A percentile compares a stretch with the other conserved stretches of the same genome.
Evolutionary conservation across 2,329 filamentous ascomycete genomes (phyloP).

Genomic region (Pseudocercospora musae): DNA sequence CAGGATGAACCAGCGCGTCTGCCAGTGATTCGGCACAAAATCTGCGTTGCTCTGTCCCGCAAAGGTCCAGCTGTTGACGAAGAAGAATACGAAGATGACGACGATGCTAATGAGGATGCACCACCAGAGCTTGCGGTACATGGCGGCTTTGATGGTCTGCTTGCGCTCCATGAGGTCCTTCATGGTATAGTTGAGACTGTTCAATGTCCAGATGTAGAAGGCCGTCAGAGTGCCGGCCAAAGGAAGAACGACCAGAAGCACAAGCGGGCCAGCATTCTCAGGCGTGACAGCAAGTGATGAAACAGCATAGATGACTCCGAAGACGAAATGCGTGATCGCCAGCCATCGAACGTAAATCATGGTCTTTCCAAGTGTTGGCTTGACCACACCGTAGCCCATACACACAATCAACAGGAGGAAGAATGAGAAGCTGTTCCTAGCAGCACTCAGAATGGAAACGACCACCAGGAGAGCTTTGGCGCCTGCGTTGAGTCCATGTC

Average conservation of each 20-base stretch:
- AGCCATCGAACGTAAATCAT: conserved; percentile 94
- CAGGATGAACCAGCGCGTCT: conserved; percentile 93
- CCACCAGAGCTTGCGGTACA: conserved; percentile 99
- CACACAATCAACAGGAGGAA: conserved; percentile 97
- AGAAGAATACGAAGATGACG: conserved; percentile 97
- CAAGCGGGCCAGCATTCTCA: conserved; percentile 82
- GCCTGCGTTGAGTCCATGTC: conserved; percentile 76
- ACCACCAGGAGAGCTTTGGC: conserved; percentile 84
- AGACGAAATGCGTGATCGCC: conserved; percentile 88
- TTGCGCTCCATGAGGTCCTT: conserved; percentile 94
- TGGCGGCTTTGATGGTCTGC: conserved; percentile 85
- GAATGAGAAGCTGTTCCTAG: conserved; percentile 95
- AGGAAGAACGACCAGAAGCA: conserved; percentile 89
- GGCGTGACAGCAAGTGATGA: conserved; percentile 85
- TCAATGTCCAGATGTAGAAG: conserved; percentile 98
- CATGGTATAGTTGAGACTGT: conserved; percentile 89
- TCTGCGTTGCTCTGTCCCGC: conserved; percentile 79
- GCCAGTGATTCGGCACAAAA: conserved; percentile 96
- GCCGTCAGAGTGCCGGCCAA: conserved; percentile 88
- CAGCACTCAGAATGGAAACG: conserved; percentile 90
- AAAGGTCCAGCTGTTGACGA: conserved; percentile 95
- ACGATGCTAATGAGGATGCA: conserved; percentile 88
- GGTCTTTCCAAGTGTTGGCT: conserved; percentile 82
- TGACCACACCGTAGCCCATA: conserved; percentile 99
- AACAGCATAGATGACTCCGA: conserved; percentile 88